These are phyloP conservation scores for Podila epigama DNA, from an alignment of 192 early-diverging fungal species.

Conservation along the genomic window DNA sequence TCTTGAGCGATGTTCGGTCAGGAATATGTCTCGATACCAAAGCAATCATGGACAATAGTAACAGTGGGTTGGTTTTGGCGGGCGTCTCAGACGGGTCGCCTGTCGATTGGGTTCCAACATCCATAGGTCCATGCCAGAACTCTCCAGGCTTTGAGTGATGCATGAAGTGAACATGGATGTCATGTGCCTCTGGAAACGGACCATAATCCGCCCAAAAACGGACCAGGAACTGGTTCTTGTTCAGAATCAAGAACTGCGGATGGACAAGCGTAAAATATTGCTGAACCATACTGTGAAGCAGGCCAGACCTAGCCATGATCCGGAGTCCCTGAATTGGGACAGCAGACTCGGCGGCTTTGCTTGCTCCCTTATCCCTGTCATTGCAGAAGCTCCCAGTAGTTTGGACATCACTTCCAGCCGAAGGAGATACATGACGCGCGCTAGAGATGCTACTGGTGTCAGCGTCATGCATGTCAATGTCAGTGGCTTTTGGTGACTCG, in stretches of 20 bases:
- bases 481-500: conserved; percentile 11
- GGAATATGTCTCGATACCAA: conserved; percentile 34
- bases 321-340: conserved; percentile 7
- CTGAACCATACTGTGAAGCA: conserved; percentile 33
- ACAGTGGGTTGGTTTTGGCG: conserved; percentile 3
- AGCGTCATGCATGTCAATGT: conserved; percentile 7
- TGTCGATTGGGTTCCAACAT: background rate
- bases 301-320: conserved; percentile 17
- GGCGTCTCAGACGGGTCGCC: background rate
- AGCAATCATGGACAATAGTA: conserved; percentile 41
- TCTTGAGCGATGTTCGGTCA: conserved; percentile 21
- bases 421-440: no score
- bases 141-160: background rate
- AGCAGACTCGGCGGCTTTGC: background rate
- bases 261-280: conserved; percentile 40
- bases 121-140: conserved; percentile 2
- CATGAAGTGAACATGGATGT: conserved; percentile 18
- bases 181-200: conserved; percentile 28
- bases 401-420: no score
- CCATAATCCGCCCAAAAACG: conserved; percentile 31
- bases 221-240: conserved; percentile 44
- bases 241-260: conserved; percentile 36
- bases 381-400: no score
- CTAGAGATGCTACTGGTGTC: background rate
- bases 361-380: background rate